Evolutionary conservation across 805 yeast genomes (phyloP).

Genomic region (Spathaspora boniae): DNA sequence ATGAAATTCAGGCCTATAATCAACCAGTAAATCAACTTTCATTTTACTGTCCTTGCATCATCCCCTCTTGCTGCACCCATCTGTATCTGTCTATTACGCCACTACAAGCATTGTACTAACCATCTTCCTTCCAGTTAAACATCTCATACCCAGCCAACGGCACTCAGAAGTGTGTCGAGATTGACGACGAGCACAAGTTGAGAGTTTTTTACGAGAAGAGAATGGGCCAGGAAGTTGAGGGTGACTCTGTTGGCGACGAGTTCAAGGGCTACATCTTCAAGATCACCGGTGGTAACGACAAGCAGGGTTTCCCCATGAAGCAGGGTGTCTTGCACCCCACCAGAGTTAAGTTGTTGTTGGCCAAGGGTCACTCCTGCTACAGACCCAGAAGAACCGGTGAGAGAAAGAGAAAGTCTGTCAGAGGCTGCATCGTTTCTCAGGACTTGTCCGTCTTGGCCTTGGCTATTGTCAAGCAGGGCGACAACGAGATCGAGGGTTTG

Average conservation of each 20-base stretch:
- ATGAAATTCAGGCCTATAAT: neutral
- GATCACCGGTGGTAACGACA: conserved; percentile 99
- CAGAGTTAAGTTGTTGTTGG: conserved; percentile 94
- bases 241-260: conserved; percentile 97
- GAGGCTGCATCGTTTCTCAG: conserved; percentile 98
- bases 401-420: conserved; percentile 99
- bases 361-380: conserved; percentile 97
- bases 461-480: conserved; percentile 96
- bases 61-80: no score
- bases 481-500: conserved; percentile 89
- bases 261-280: conserved; percentile 99
- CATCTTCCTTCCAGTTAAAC: conserved; percentile 66
- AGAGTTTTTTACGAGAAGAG: conserved; percentile 99
- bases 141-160: conserved; percentile 99
- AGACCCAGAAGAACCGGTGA: conserved; percentile 99
- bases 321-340: conserved; percentile 99
- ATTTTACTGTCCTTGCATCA: no score
- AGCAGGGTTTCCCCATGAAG: conserved; percentile 99
- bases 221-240: conserved; percentile 99
- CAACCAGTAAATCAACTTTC: no score
- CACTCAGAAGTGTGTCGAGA: conserved; percentile 96
- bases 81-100: no score
- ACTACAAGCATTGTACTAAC: no score
- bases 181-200: conserved; percentile 98
- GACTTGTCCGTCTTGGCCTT: conserved; percentile 95